phyloP scores from a whole-genome alignment of 352 stramenopile species.

The Lagenidium giganteum region DNA sequence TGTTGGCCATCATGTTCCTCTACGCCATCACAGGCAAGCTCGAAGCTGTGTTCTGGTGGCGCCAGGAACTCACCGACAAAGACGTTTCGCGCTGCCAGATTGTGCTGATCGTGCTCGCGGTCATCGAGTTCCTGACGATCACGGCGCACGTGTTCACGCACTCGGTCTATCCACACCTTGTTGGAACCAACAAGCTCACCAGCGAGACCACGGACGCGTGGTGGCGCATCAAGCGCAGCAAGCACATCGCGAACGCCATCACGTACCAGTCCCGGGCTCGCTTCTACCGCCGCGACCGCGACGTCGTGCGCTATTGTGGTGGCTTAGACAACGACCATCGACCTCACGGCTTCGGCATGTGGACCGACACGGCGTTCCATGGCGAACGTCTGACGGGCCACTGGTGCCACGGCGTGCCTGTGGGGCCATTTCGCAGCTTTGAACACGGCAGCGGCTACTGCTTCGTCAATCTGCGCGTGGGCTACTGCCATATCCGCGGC shows the following conservation, averaged over 20 bases:
- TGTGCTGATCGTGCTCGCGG: slow-evolving; percentile 25
- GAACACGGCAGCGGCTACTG: slow-evolving; percentile 56
- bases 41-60: slow-evolving; percentile 30
- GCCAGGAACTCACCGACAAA: slow-evolving; percentile 15
- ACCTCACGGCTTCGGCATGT: slow-evolving; percentile 55
- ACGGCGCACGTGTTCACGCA: slow-evolving; percentile 35
- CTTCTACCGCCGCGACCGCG: slow-evolving; percentile 21
- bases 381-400: slow-evolving; percentile 50
- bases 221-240: slow-evolving; percentile 22
- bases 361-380: slow-evolving; percentile 56
- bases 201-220: slow-evolving; percentile 26
- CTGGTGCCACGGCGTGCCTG: slow-evolving; percentile 50
- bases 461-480: slow-evolving; percentile 51
- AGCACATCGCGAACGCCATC: slow-evolving; percentile 12
- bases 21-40: slow-evolving; percentile 16
- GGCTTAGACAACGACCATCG: slow-evolving; percentile 29
- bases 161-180: slow-evolving; percentile 43
- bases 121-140: slow-evolving; percentile 37
- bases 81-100: slow-evolving; percentile 25
- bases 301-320: slow-evolving; percentile 43
- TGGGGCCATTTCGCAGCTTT: slow-evolving; percentile 51
- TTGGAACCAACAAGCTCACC: slow-evolving; percentile 27
- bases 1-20: slow-evolving; percentile 28
- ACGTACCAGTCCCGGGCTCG: slow-evolving; percentile 22
- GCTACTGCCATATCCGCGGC: slow-evolving; percentile 35